A percentile compares a stretch with the other conserved stretches of the same genome.
Evolutionary conservation across 352 stramenopile genomes (phyloP).

Genomic region (Phytopythium litorale): DNA sequence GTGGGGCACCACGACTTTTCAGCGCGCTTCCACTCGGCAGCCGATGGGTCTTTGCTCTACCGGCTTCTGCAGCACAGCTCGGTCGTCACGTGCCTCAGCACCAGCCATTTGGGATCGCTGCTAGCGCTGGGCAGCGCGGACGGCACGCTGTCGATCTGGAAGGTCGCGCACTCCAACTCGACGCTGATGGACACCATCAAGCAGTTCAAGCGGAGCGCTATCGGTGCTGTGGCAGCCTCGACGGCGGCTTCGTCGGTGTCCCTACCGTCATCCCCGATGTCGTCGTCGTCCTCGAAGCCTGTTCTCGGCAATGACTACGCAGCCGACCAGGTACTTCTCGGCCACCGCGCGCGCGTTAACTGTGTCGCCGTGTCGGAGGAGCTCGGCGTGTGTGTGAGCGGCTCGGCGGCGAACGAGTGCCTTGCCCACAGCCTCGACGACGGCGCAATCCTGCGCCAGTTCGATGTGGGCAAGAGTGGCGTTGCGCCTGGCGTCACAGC

Average conservation of each 20-base stretch:
- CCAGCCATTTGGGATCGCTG: slow-evolving; percentile 39
- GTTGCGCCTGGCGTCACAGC: slow-evolving; percentile 46
- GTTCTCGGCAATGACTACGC: slow-evolving; percentile 77
- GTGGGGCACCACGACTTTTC: slow-evolving; percentile 76
- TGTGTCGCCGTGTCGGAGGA: slow-evolving; percentile 70
- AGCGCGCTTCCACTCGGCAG: slow-evolving; percentile 67
- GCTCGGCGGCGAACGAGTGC: slow-evolving; percentile 63
- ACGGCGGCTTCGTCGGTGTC: neutral
- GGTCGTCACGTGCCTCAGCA: slow-evolving; percentile 60
- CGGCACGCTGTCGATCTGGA: slow-evolving; percentile 80
- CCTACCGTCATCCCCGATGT: slow-evolving; percentile 6
- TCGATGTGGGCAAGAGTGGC: slow-evolving; percentile 32
- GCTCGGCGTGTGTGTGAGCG: slow-evolving; percentile 66
- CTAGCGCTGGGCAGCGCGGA: slow-evolving; percentile 58
- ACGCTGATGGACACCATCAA: slow-evolving; percentile 76
- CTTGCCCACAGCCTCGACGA: slow-evolving; percentile 60
- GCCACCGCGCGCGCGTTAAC: slow-evolving; percentile 56
- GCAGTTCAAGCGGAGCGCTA: slow-evolving; percentile 46
- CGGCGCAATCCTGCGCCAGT: slow-evolving; percentile 60
- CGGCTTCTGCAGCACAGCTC: slow-evolving; percentile 68
- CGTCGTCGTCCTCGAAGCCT: slow-evolving; percentile 30
- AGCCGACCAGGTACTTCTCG: slow-evolving; percentile 71
- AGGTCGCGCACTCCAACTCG: slow-evolving; percentile 56
- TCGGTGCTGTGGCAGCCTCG: neutral
- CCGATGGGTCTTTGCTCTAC: slow-evolving; percentile 66